Evolutionary conservation across 495 filamentous ascomycete species (phyloP).

Genomic region (Immersiella caudata): DNA sequence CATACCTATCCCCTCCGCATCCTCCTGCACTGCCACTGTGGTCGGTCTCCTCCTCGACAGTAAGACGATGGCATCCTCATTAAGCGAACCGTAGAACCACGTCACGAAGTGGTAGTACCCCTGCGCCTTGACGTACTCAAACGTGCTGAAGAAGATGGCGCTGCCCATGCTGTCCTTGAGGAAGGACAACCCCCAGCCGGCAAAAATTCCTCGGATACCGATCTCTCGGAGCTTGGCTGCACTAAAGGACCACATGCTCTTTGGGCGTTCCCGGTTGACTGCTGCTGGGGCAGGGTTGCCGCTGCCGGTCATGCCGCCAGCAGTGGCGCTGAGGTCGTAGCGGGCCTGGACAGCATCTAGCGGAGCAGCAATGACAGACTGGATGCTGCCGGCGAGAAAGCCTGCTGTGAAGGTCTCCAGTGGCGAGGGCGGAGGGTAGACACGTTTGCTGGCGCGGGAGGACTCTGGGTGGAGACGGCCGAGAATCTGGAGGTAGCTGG

Average conservation of each 20-base stretch:
- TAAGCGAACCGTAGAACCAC: constrained; percentile 70
- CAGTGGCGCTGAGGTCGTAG: constrained; percentile 54
- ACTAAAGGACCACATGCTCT: constrained; percentile 82
- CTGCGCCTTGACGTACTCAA: constrained; percentile 87
- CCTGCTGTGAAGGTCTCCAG: constrained; percentile 73
- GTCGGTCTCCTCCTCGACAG: constrained; percentile 45
- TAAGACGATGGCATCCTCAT: constrained; percentile 45
- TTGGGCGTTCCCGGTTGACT: constrained; percentile 46
- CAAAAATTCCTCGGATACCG: constrained; percentile 77
- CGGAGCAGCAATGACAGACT: constrained; percentile 80
- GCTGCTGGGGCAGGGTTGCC: constrained; percentile 47
- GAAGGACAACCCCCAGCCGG: constrained; percentile 77
- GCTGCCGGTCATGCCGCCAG: constrained; percentile 32
- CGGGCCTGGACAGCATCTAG: constrained; percentile 87
- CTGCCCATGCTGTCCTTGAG: constrained; percentile 81
- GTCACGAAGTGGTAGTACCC: constrained; percentile 79
- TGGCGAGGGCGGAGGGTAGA: constrained; percentile 73
- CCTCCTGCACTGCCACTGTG: constrained; percentile 18
- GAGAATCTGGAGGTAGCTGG: constrained; percentile 80
- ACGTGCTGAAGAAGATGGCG: constrained; percentile 81
- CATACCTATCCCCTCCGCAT: constrained; percentile 18
- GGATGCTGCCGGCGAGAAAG: constrained; percentile 73
- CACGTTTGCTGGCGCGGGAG: constrained; percentile 64
- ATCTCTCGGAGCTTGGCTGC: constrained; percentile 74
- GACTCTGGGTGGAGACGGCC: constrained; percentile 72